Conservation (phyloP, 73 alveolate genomes). For the Paramecium biaurelia region DNA sequence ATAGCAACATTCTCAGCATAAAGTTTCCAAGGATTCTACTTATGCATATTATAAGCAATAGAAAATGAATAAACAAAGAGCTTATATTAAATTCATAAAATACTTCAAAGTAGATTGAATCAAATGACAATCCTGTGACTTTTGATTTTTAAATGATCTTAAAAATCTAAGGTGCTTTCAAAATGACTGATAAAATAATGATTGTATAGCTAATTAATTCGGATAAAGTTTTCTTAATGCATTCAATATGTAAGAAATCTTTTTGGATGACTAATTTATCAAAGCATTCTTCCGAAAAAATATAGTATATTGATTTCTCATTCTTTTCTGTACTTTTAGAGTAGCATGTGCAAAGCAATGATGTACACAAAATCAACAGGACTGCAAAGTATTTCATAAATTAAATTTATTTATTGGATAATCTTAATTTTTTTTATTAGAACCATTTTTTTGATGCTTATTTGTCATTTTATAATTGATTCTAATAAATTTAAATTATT, state of each 20-base stretch:
- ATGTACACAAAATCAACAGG: background rate
- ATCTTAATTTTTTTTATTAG: background rate
- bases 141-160: background rate
- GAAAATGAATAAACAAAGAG: background rate
- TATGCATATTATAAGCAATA: constrained; percentile 21
- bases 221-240: background rate
- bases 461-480: background rate
- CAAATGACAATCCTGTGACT: constrained; percentile 9
- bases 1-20: constrained; percentile 17
- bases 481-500: no score
- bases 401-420: background rate
- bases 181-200: background rate
- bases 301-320: background rate
- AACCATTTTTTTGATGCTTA: background rate
- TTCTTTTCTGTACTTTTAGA: background rate
- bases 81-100: background rate
- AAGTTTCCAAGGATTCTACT: background rate
- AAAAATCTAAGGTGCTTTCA: background rate
- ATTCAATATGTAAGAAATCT: background rate
- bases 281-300: background rate
- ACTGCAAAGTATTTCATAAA: background rate
- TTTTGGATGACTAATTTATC: background rate
- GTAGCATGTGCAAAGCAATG: background rate
- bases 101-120: background rate
- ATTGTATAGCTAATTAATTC: background rate